Base-by-base conservation (phyloP, 2,329 filamentous ascomycete genomes). In the Macrophomina phaseolina region DNA sequence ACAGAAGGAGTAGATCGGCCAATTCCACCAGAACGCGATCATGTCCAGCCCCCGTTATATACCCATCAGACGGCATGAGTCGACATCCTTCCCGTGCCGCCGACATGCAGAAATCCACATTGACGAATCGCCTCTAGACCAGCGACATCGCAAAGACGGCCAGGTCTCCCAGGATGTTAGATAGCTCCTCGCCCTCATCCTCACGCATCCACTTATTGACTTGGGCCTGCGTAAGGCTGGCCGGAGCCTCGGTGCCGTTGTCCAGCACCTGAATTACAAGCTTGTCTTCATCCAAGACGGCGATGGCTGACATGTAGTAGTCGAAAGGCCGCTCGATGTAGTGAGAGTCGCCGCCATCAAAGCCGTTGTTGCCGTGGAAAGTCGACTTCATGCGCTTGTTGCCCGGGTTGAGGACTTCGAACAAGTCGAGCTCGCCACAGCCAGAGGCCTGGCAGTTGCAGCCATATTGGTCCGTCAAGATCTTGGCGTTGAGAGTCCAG, bases 371-470 rank as follows among this genome's bases (percentile, higher is more conserved):
- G 38, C 77, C 72, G 68, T 78, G 91, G 72, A 93, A 82, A 16
- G 90, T 91, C 46, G 87, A 89, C 80, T 91, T 93, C 79, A 87
- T 86, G 73, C 87, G 87, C 51, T 81, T 83, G 75, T 90, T 87
- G 34, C 90, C 91, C 0, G 83, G 76, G 68, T 85, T 82, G 48
- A 94, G 86, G 30, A 91, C 84, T 80, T 94, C 91, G 73, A 90
- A 89, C 64, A 93, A 83, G 73, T 94, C 91, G 69, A 91, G 86
- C 80, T 94, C 91, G 72, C 90, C 91, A 75, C 91, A 93, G 45
- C 87, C 87, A 73, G 74, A 82, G 12, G 78, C 78, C 90, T 90
- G 93, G 83, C 91, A 94, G 67, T 87, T 91, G 83, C 91, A 94
- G 69, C 84, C 84, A 80, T 93, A 93, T 77, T 93, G 90, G 5